These are phyloP conservation scores for Clitopilus passeckerianus DNA, from an alignment of 768 basidiomycete genomes.

Conservation along the genomic window DNA sequence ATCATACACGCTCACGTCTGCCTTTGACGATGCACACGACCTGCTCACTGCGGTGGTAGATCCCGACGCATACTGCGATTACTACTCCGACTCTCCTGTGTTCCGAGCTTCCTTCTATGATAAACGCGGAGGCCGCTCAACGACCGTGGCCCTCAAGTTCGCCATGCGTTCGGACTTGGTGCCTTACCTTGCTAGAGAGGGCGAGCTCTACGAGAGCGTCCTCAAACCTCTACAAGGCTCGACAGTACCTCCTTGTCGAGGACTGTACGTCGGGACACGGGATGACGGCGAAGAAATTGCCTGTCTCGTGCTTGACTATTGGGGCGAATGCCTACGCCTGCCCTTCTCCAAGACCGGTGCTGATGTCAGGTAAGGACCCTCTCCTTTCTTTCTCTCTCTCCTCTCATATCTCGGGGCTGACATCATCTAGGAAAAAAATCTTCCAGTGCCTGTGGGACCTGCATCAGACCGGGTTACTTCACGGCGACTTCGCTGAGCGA, in stretches of 20 bases:
- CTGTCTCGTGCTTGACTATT: conserved; percentile 31
- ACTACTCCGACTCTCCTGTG: conserved; percentile 31
- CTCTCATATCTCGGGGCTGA: not conserved
- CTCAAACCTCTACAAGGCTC: conserved; percentile 27
- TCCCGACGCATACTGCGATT: conserved; percentile 24
- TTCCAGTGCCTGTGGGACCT: conserved; percentile 26
- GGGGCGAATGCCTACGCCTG: conserved; percentile 27
- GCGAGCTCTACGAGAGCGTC: conserved; percentile 23
- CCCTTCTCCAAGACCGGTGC: conserved; percentile 24
- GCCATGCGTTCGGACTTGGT: conserved; percentile 33
- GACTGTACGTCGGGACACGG: conserved; percentile 25
- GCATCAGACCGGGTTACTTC: conserved; percentile 27
- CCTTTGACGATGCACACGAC: conserved; percentile 2
- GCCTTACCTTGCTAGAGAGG: conserved; percentile 27
- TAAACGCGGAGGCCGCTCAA: conserved; percentile 1
- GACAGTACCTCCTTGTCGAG: conserved; percentile 26
- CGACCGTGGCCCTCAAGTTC: conserved; percentile 28
- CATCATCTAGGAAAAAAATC: conserved; percentile 21
- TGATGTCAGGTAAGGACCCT: conserved; percentile 23
- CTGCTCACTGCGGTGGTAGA: conserved; percentile 23
- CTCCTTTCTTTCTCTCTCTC: not conserved
- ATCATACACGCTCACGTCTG: conserved; percentile 21
- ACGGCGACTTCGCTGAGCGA: conserved; percentile 37
- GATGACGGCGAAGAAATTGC: conserved; percentile 28
- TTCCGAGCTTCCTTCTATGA: conserved; percentile 24